Conservation (phyloP, 495 filamentous ascomycete genomes). For the Pyronema domesticum region DNA sequence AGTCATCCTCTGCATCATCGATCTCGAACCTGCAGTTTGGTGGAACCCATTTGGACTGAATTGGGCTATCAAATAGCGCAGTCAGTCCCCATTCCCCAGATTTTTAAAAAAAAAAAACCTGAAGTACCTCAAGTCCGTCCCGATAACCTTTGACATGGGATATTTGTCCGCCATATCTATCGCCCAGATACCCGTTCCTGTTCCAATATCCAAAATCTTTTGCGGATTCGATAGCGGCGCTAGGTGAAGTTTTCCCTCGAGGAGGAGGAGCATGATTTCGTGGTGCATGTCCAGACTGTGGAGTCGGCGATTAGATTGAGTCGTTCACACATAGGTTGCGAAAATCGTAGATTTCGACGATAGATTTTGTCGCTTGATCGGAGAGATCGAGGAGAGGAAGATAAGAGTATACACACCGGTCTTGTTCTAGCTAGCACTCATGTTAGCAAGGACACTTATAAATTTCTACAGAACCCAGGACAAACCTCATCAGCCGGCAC, state of each 20-base stretch:
- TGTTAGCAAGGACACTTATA: not conserved
- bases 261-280: not conserved
- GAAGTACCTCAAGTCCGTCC: not conserved
- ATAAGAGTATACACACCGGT: not conserved
- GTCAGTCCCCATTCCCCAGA: not conserved
- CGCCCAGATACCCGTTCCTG: conserved; percentile 11
- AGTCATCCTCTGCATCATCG: conserved; percentile 29
- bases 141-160: not conserved
- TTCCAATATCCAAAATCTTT: conserved; percentile 7
- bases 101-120: not conserved
- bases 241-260: conserved; percentile 16
- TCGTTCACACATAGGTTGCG: not conserved
- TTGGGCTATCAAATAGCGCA: not conserved
- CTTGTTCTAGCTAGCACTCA: not conserved
- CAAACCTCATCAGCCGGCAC: not conserved
- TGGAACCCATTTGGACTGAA: conserved; percentile 9
- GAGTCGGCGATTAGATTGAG: not conserved
- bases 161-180: conserved; percentile 9
- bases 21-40: conserved; percentile 27
- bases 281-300: not conserved
- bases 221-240: conserved; percentile 27
- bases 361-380: not conserved
- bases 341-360: not conserved
- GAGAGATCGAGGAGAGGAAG: not conserved
- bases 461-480: not conserved